Base-by-base conservation (phyloP, 768 basidiomycete species). In the Cantharellus cinnabarinus region DNA sequence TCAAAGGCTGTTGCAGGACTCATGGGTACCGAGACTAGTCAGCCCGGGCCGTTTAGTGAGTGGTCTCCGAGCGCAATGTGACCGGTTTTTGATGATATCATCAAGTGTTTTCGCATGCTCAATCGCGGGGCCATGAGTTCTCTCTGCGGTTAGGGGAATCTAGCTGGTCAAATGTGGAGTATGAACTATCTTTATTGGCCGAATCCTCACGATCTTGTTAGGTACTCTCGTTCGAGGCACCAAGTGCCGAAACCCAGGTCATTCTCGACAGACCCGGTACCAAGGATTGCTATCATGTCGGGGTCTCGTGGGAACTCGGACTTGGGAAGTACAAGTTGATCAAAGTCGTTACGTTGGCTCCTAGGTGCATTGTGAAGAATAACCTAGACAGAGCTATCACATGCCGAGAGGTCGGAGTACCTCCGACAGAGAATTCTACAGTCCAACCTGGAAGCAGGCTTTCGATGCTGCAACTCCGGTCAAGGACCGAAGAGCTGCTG, bases 251-350 rank as follows among this genome's bases (percentile, higher is more conserved):
- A 63, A 83, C 81, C 54, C 84, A 84, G 60, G 72, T 98, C 56
- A 77, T 82, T 41, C 75, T 90, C 48, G 74, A 80, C 2, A 81
- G 83, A 4, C 71, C 77, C 50, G 73, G 72, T 39, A 80, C 74
- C 62, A 71, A 76, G 2, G 80, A 85, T 53, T 80, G 83, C 67
- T 76, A 82, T 57, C 86, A 91, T 67, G 70, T 88, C 52, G 95
- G 94, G 2, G 65, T 99, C 42, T 93, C 90, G 3, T 98, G 93
- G 80, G 76, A 79, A 15, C 91, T 94, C 69, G 95, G 93, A 1
- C 73, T 83, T n/a, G 95, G 95, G 41, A 97, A 95, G 74, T 98
- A 97, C 70, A 97, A 97, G 67, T 73, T 98, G 41, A 85, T 84
- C 37, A 98, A 97, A 71, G 83, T 97, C 64, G 82, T 99, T 63